Evolutionary conservation across 2,329 filamentous ascomycete species (phyloP), one percentile per base, ranked within the genome.

Genomic region (Fusarium clavum): DNA sequence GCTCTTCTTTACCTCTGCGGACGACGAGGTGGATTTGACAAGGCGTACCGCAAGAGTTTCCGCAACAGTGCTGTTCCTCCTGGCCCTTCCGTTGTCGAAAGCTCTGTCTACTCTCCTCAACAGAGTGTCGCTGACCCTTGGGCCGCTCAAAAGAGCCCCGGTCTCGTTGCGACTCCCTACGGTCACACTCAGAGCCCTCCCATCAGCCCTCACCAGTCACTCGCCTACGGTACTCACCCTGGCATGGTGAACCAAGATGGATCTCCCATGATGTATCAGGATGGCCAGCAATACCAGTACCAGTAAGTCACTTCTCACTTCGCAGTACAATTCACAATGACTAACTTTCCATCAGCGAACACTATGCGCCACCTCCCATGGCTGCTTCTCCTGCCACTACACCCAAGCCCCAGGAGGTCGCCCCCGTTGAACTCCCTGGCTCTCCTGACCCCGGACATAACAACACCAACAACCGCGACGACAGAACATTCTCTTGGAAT

Each of bases 1-100:
- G 80, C 76, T 0, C 73, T 89, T 8, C 71, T 88, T 53, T 86
- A 85, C 54, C 71, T 86, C 46, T 85, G 82, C 55, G 83, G 84
- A 18, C 78, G 83, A 48, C 77, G 74, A 34, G 74, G 74, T 43
- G 74, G 74, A 11, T 76, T 76, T 57, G 73, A 76, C 57, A 76
- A 76, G 60, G 74, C 74, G 10, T 76, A 76, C 41, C 74, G 73
- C 32, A 76, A 76, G 64, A 74, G 73, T 16, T 73, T 75, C 67
- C 66, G 61, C 51, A 68, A 52, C 38, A 66, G 63, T 3, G 30
- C 52, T n/a, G 11, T 57, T 59, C 69, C 24, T 41, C 41, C 24
- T 38, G 43, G 48, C 30, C 51, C 73, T 32, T 52, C 67, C 5
- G 65, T 73, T 13, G 48, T 45, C 40, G 73, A 75, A 34, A 48